Conservation (phyloP, 768 basidiomycete genomes). For the Termitomyces titanicus region DNA sequence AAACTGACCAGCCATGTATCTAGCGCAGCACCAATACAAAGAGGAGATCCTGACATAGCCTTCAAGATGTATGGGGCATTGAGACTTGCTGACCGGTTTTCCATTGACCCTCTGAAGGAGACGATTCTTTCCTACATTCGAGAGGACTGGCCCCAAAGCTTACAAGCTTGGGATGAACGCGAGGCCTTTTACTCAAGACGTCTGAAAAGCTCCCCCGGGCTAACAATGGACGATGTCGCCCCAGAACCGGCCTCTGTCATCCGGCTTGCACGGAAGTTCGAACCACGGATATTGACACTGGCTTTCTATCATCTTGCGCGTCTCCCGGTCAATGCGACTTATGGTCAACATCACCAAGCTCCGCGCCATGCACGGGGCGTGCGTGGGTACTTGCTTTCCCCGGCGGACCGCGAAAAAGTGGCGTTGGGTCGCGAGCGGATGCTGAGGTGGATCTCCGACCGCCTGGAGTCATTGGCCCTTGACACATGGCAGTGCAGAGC, state of each 20-base stretch:
- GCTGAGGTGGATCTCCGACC: constrained; percentile 19
- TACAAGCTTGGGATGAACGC: constrained; percentile 23
- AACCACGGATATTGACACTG: constrained; percentile 15
- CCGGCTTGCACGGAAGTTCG: constrained; percentile 22
- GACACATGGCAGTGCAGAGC: constrained; percentile 19
- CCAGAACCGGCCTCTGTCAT: constrained; percentile 21
- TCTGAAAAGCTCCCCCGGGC: constrained; percentile 15
- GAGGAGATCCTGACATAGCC: constrained; percentile 23
- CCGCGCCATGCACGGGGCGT: constrained; percentile 18
- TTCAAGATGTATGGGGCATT: constrained; percentile 22
- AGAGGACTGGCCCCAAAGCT: constrained; percentile 21
- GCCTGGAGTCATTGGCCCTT: constrained; percentile 16
- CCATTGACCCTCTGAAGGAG: constrained; percentile 22
- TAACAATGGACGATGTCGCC: constrained; percentile 23
- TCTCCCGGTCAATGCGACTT: constrained; percentile 19
- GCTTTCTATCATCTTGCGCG: constrained; percentile 20
- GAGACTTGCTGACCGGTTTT: constrained; percentile 22
- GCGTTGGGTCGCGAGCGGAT: constrained; percentile 21
- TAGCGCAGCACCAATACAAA: constrained; percentile 22
- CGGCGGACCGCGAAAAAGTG: constrained; percentile 19
- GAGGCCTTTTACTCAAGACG: constrained; percentile 21
- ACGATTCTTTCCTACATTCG: constrained; percentile 21
- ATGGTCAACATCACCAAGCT: constrained; percentile 17
- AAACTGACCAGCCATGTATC: constrained; percentile 13
- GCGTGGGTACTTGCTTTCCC: constrained; percentile 15